Evolutionary conservation across 139 green algal genomes (phyloP).

Genomic region (Limnomonas spitsbergensis): DNA sequence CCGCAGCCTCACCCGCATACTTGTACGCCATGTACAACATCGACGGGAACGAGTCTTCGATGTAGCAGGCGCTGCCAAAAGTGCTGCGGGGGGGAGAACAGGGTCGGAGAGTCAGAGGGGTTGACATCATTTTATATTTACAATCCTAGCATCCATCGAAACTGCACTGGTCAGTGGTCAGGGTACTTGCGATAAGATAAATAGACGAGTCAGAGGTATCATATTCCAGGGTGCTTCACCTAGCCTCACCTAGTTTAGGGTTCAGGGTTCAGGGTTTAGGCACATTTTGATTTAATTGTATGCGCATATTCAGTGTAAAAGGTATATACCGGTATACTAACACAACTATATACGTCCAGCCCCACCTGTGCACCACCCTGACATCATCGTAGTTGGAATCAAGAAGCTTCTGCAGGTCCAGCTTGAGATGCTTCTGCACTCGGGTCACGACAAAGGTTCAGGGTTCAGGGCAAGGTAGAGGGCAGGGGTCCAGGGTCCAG

Average conservation of each 20-base stretch:
- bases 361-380: slow-evolving; percentile 33
- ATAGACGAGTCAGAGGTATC: too few relatives aligned
- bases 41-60: slow-evolving; percentile 46
- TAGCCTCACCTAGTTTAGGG: too few relatives aligned
- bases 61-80: slow-evolving; percentile 67
- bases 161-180: too few relatives aligned
- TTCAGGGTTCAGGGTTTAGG: too few relatives aligned
- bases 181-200: too few relatives aligned
- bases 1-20: slow-evolving; percentile 46
- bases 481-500: too few relatives aligned
- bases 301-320: not conserved
- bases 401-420: slow-evolving; percentile 27
- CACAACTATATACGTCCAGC: too few relatives aligned
- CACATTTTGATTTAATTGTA: not conserved
- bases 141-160: too few relatives aligned
- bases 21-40: slow-evolving; percentile 60
- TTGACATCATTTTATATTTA: too few relatives aligned
- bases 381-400: slow-evolving; percentile 34
- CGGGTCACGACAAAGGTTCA: slow-evolving; percentile 20
- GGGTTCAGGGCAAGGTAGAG: too few relatives aligned
- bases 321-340: not conserved
- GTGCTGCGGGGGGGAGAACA: slow-evolving; percentile 33
- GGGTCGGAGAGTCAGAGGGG: too few relatives aligned
- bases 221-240: too few relatives aligned
- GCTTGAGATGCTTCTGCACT: not conserved